Evolutionary conservation across 352 stramenopile genomes (phyloP), one percentile per base, ranked within the genome.

Genomic region (Aphanomyces stellatus): DNA sequence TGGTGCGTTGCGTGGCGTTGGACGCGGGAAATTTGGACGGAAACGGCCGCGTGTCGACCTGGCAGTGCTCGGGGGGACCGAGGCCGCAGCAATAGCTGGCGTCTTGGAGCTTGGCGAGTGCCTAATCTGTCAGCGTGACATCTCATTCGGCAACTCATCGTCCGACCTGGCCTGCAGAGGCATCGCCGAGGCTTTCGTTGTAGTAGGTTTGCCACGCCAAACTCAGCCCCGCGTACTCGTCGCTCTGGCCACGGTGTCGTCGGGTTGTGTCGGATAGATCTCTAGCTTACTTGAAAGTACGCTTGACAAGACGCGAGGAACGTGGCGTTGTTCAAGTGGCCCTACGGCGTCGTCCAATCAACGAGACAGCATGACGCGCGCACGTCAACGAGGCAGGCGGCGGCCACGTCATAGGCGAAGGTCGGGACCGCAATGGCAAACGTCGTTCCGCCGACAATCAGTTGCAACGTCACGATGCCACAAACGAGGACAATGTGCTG

Each of bases 161-260:
- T 22, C 48, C 51, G 25, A 48, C 33, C 6, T 80, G 71, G 24
- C 80, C 78, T 31, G 83, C 81, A 10, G 76, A 76, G 28, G 71
- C 70, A 35, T 75, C 69, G 25, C 59, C 63, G 24, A 77, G 42
- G 60, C 80, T 88, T 62, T 78, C 74, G 27, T 68, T 57, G 66
- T 88, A 90, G 66, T 90, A 92, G 22, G 78, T 77, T 49, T 90
- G 80, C 83, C 83, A 92, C 31, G 88, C 82, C 17, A 92, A 71
- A 53, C 78, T 75, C 33, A 76, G 73, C 48, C 83, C 81, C 0
- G 76, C 79, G 31, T 88, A 92, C 27, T 75, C 74, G 59, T 89
- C 75, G 61, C 78, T 87, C 37, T 65, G 72, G 3, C 43, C 13
- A 41, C 5, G 7, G 7, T 60, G 8, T 40, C 22, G 22, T 60